Percentiles rank a stretch among this genome's conserved stretches.
These are phyloP conservation scores for Kwoniella mangroviensis DNA, from an alignment of 768 basidiomycete species.

Conservation along the genomic window DNA sequence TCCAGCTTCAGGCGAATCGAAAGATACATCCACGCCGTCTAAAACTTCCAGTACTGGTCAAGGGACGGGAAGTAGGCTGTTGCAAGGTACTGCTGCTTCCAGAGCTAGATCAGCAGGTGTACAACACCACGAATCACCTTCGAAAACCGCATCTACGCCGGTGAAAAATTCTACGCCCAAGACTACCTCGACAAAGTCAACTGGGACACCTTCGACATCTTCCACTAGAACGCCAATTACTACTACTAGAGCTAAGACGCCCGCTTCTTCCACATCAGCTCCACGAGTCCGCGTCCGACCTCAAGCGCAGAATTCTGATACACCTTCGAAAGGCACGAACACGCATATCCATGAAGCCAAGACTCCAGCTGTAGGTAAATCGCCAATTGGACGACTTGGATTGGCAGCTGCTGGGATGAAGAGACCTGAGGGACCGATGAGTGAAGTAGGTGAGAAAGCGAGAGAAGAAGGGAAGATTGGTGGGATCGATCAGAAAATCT, in stretches of 20 bases:
- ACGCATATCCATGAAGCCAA: background rate
- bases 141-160: background rate
- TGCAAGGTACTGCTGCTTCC: slow-evolving; percentile 51
- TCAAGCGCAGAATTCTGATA: background rate
- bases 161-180: background rate
- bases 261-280: background rate
- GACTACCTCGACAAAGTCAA: background rate
- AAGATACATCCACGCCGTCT: slow-evolving; percentile 3
- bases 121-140: slow-evolving; percentile 16
- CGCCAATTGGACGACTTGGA: slow-evolving; percentile 40
- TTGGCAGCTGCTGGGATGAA: slow-evolving; percentile 28
- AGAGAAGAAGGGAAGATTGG: background rate
- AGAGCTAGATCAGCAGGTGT: slow-evolving; percentile 36
- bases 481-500: background rate
- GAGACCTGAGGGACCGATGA: slow-evolving; percentile 4
- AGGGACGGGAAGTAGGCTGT: slow-evolving; percentile 27
- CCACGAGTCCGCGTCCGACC: slow-evolving; percentile 6
- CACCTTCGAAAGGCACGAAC: background rate
- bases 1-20: background rate
- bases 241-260: background rate
- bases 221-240: background rate
- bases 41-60: slow-evolving; percentile 4
- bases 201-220: background rate
- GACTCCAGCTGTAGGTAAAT: slow-evolving; percentile 31
- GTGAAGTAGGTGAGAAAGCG: background rate